Conservation (phyloP, 345 rosid species). For the Mallotus nudiflorus region DNA sequence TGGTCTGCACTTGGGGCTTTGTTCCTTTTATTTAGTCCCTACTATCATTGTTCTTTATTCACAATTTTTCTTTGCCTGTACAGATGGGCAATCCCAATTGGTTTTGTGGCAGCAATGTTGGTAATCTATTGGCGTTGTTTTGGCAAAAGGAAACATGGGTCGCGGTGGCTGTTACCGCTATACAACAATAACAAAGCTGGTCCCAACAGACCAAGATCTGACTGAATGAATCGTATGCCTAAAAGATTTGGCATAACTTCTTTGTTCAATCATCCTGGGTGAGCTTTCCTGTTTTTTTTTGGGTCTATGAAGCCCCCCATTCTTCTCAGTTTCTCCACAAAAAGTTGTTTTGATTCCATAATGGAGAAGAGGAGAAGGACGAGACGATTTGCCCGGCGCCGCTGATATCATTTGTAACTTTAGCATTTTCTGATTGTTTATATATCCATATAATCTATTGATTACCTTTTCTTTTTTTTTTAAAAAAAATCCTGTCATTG, state of each 20-base stretch:
- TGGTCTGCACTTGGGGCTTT: not conserved
- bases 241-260: constrained; percentile 14
- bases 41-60: too few relatives aligned
- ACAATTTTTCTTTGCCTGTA: not conserved
- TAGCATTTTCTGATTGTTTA: constrained; percentile 13
- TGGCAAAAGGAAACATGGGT: constrained; percentile 72
- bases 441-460: constrained; percentile 10
- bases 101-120: constrained; percentile 44
- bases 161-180: constrained; percentile 71
- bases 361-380: constrained; percentile 17
- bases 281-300: constrained; percentile 36
- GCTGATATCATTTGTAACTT: not conserved
- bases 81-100: constrained; percentile 95
- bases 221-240: constrained; percentile 40
- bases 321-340: constrained; percentile 14
- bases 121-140: constrained; percentile 81
- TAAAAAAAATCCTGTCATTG: not conserved
- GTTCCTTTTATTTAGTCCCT: too few relatives aligned
- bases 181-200: constrained; percentile 57
- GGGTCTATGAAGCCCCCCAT: constrained; percentile 29
- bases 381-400: constrained; percentile 10
- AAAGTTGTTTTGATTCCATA: not conserved
- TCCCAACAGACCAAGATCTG: constrained; percentile 71
- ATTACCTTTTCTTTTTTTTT: constrained; percentile 9
- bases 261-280: constrained; percentile 16